Conservation (phyloP, 805 yeast genomes). For the Lachancea fermentati region DNA sequence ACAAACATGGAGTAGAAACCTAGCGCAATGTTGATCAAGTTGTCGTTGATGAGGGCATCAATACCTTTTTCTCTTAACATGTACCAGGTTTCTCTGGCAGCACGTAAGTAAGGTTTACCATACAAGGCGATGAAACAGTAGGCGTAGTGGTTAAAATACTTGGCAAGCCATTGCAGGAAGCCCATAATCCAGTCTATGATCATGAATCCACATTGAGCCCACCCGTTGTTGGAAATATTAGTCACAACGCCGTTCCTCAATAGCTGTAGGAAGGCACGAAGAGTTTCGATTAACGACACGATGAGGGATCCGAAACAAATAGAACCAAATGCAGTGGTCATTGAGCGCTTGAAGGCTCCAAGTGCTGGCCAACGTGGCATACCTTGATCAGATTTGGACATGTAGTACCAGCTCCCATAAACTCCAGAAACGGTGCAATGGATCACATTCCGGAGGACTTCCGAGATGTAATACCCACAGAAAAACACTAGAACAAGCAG, state of each 20-base stretch:
- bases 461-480: conserved; percentile 79
- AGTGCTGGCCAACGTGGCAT: conserved; percentile 75
- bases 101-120: conserved; percentile 67
- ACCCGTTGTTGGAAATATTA: conserved; percentile 47
- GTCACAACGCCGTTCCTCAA: conserved; percentile 39
- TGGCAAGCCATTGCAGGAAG: conserved; percentile 69
- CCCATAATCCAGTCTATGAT: conserved; percentile 56
- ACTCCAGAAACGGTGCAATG: conserved; percentile 81
- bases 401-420: conserved; percentile 88
- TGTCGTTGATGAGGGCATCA: conserved; percentile 80
- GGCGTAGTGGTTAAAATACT: conserved; percentile 87
- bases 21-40: conserved; percentile 71
- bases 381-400: conserved; percentile 67
- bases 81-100: conserved; percentile 80
- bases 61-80: conserved; percentile 73
- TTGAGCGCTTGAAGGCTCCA: conserved; percentile 73
- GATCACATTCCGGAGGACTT: conserved; percentile 72
- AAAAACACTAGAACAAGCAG: conserved; percentile 68
- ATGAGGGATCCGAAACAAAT: conserved; percentile 79
- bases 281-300: conserved; percentile 64
- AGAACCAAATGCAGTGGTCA: conserved; percentile 85
- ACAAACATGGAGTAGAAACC: conserved; percentile 71
- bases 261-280: conserved; percentile 49
- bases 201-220: conserved; percentile 48
- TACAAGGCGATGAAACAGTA: conserved; percentile 82